These are phyloP conservation scores for Neopestalotiopsis rosae DNA, from an alignment of 2,329 filamentous ascomycete genomes.

Conservation along the genomic window DNA sequence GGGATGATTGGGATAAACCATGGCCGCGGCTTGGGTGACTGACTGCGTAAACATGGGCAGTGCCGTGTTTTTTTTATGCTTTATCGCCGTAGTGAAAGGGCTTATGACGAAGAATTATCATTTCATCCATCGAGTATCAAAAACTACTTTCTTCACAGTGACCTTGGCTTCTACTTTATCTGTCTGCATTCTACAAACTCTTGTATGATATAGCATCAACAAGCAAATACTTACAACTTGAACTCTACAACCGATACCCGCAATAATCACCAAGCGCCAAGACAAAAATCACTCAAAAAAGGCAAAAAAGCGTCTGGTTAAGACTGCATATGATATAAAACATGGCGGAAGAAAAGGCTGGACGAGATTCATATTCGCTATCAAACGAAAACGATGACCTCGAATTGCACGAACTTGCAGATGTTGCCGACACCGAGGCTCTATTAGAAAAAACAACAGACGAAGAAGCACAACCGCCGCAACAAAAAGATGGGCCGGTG, in stretches of 20 bases:
- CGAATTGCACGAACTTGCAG: conserved; percentile 36
- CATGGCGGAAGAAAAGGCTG: background rate
- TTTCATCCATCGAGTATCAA: background rate
- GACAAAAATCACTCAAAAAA: background rate
- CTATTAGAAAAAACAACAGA: conserved; percentile 50
- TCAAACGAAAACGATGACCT: conserved; percentile 19
- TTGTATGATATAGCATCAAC: background rate
- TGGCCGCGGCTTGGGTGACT: background rate
- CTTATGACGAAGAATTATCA: background rate
- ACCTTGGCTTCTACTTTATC: background rate
- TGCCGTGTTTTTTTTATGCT: no score
- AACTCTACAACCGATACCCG: background rate
- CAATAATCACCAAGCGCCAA: background rate
- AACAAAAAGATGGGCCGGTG: conserved; percentile 44
- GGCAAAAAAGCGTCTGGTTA: background rate
- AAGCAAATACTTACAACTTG: background rate
- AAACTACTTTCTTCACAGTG: background rate
- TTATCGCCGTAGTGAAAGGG: no score
- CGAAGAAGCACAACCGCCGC: conserved; percentile 26
- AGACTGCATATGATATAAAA: conserved; percentile 29
- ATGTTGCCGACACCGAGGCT: conserved; percentile 49
- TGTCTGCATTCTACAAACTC: background rate
- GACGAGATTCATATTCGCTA: background rate
- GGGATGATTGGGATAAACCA: background rate
- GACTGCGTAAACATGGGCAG: no score